Conservation (phyloP, 192 early-diverging fungal species). For the Podila minutissima region DNA sequence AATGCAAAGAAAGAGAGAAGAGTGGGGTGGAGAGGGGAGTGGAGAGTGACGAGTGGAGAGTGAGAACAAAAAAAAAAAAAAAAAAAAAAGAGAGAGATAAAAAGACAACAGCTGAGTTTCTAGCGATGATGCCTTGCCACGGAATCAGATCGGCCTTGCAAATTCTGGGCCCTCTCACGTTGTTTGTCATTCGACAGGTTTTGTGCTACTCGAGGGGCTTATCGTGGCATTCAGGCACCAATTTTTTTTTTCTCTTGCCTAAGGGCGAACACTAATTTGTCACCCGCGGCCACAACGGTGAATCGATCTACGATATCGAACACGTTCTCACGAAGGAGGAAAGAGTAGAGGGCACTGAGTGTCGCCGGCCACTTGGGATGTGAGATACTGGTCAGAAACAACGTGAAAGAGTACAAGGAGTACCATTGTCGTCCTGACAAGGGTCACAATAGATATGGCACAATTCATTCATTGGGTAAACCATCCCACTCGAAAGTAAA, state of each 20-base stretch:
- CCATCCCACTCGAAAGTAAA: neutral
- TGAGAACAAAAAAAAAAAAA: neutral
- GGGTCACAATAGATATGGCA: neutral
- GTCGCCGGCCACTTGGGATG: neutral
- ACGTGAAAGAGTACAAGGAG: neutral
- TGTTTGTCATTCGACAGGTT: conserved; percentile 1
- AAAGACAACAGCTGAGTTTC: neutral
- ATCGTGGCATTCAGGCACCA: neutral
- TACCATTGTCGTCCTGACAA: too few relatives aligned
- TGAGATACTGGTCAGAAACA: neutral
- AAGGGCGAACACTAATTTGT: neutral
- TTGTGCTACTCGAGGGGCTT: conserved; percentile 4
- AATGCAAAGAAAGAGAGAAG: neutral
- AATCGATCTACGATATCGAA: too few relatives aligned
- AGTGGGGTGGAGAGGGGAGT: neutral
- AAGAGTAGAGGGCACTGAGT: too few relatives aligned
- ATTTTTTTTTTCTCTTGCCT: neutral
- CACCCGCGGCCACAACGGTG: neutral
- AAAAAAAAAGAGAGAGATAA: neutral
- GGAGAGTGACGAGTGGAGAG: neutral
- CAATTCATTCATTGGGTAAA: neutral
- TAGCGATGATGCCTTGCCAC: neutral
- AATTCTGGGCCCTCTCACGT: too few relatives aligned
- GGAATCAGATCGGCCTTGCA: too few relatives aligned
- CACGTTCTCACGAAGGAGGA: too few relatives aligned